Conservation (phyloP, 169 alveolate genomes). For the Plasmodium gallinaceum region DNA sequence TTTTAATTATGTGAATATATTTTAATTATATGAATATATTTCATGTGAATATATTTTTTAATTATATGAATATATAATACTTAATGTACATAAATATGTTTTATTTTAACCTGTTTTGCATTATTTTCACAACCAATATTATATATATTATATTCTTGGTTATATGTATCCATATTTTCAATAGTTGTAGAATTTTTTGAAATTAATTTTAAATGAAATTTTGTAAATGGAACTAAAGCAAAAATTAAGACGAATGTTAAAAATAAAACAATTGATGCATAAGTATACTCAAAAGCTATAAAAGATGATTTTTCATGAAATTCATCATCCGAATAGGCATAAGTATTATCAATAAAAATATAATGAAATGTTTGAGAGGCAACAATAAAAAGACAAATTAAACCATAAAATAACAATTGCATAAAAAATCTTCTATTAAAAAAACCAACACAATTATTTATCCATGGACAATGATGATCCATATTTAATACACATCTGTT, state of each 20-base stretch:
- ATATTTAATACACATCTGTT: conserved; percentile 95
- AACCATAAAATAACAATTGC: conserved; percentile 93
- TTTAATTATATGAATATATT: background rate
- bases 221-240: conserved; percentile 90
- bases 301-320: conserved; percentile 59
- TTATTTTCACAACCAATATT: conserved; percentile 91
- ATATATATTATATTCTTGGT: conserved; percentile 86
- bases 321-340: conserved; percentile 53
- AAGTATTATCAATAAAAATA: conserved; percentile 67
- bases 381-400: conserved; percentile 77
- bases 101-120: conserved; percentile 59
- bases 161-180: conserved; percentile 88
- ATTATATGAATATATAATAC: background rate
- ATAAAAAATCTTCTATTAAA: conserved; percentile 96
- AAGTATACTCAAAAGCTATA: conserved; percentile 57
- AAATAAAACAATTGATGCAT: conserved; percentile 78
- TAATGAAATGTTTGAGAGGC: conserved; percentile 59
- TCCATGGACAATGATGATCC: conserved; percentile 99
- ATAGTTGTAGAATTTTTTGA: conserved; percentile 90
- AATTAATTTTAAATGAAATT: conserved; percentile 86
- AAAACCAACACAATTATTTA: conserved; percentile 98
- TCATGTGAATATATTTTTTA: no score
- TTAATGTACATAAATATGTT: background rate
- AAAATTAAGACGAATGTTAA: conserved; percentile 81
- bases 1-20: no score